Percentiles rank a stretch among this genome's conserved stretches.
phyloP scores from a whole-genome alignment of 768 basidiomycete species.

The Paxillus rubicundulus region DNA sequence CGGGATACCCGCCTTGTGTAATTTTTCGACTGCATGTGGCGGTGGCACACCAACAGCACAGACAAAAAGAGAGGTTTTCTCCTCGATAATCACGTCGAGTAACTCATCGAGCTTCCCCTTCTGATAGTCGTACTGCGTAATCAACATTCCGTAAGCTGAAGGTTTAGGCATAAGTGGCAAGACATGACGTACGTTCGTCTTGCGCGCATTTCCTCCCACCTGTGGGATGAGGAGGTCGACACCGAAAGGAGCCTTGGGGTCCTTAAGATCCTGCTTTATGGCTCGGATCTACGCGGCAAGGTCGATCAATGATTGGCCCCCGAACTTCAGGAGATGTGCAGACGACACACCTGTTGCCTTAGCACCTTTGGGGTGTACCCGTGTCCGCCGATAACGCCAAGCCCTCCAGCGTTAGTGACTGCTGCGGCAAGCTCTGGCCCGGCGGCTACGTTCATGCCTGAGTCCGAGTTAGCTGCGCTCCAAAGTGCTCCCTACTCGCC shows the following conservation, averaged over 20 bases:
- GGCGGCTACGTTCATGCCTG: conserved; percentile 65
- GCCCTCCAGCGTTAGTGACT: conserved; percentile 89
- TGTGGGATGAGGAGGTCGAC: conserved; percentile 89
- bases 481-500: conserved; percentile 34
- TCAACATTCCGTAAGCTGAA: neutral
- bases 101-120: conserved; percentile 81
- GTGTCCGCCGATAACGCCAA: conserved; percentile 90
- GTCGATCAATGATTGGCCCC: neutral
- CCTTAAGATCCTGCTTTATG: conserved; percentile 68
- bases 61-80: conserved; percentile 85
- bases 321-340: neutral
- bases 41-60: conserved; percentile 90
- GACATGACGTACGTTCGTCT: conserved; percentile 69
- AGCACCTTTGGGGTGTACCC: conserved; percentile 84
- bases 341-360: conserved; percentile 60
- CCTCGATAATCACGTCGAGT: conserved; percentile 89
- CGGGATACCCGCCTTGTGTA: conserved; percentile 82
- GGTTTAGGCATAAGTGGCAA: neutral
- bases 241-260: conserved; percentile 82
- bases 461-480: conserved; percentile 17
- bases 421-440: conserved; percentile 88
- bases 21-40: conserved; percentile 68
- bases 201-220: conserved; percentile 82
- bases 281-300: conserved; percentile 52
- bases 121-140: conserved; percentile 79